These are phyloP conservation scores for Salix brachista DNA, from an alignment of 345 rosid genomes.

Conservation along the genomic window DNA sequence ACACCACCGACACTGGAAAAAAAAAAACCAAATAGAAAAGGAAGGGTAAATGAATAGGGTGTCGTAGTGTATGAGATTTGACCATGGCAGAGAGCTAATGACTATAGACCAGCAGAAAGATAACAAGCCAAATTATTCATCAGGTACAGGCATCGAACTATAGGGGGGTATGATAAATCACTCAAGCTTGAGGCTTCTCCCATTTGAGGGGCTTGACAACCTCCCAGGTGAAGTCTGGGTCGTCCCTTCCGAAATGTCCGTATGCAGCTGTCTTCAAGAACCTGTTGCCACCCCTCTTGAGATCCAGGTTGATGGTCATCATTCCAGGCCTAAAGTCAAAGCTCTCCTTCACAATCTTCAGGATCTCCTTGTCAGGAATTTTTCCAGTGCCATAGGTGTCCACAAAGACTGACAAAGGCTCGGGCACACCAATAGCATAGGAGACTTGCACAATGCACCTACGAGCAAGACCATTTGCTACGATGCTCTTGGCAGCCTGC, in stretches of 20 bases:
- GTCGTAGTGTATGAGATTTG: constrained; percentile 20
- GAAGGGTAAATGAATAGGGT: constrained; percentile 19
- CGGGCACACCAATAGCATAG: constrained; percentile 37
- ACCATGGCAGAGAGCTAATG: constrained; percentile 6
- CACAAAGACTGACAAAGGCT: constrained; percentile 36
- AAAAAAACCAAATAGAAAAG: background rate
- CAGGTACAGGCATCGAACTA: constrained; percentile 1
- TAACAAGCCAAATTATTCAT: constrained; percentile 26
- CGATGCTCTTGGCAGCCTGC: constrained; percentile 40
- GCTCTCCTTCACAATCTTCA: constrained; percentile 31
- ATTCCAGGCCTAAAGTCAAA: constrained; percentile 50
- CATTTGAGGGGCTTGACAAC: constrained; percentile 44
- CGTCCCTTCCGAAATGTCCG: constrained; percentile 53
- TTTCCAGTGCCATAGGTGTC: constrained; percentile 34
- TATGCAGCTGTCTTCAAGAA: constrained; percentile 52
- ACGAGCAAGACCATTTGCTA: constrained; percentile 35
- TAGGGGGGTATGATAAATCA: background rate
- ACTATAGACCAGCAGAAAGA: constrained; percentile 15
- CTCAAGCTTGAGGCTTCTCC: constrained; percentile 33
- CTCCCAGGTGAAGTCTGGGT: constrained; percentile 58
- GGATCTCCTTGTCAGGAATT: constrained; percentile 36
- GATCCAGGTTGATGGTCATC: constrained; percentile 50
- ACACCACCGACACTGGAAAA: constrained; percentile 2
- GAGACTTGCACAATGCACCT: constrained; percentile 39
- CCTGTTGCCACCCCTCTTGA: constrained; percentile 53